These are phyloP conservation scores for Trichoderma citrinoviride DNA, from an alignment of 2,329 filamentous ascomycete genomes.

Conservation along the genomic window DNA sequence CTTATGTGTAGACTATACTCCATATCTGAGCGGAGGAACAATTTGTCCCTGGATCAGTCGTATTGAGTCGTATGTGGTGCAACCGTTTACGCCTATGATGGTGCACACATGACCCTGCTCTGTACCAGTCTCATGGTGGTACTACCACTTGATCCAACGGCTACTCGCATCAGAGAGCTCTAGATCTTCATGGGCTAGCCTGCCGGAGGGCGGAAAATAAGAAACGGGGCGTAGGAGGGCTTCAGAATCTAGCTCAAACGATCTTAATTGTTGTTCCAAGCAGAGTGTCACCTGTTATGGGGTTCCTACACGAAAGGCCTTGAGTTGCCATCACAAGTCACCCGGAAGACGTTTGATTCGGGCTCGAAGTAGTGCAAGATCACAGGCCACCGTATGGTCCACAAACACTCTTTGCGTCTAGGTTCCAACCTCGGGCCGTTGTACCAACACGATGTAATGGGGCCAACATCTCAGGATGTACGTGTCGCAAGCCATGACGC, in stretches of 20 bases:
- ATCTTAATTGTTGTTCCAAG: background rate
- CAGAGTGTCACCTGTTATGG: background rate
- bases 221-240: background rate
- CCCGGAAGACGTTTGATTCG: too few species aligned
- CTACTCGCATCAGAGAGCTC: background rate
- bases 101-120: background rate
- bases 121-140: background rate
- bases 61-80: background rate
- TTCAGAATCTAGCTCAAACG: background rate
- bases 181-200: conserved; percentile 1
- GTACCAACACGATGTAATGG: too few species aligned
- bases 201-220: conserved; percentile 6
- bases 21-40: too few species aligned
- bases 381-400: too few species aligned
- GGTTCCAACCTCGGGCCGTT: too few species aligned
- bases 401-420: too few species aligned
- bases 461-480: too few species aligned
- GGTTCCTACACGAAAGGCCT: background rate
- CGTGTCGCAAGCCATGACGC: too few species aligned
- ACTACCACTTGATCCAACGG: background rate
- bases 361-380: too few species aligned
- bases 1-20: background rate
- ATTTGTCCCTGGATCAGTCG: too few species aligned
- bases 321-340: background rate
- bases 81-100: background rate